phyloP scores from a whole-genome alignment of 345 rosid genomes.

The Linum usitatissimum region DNA sequence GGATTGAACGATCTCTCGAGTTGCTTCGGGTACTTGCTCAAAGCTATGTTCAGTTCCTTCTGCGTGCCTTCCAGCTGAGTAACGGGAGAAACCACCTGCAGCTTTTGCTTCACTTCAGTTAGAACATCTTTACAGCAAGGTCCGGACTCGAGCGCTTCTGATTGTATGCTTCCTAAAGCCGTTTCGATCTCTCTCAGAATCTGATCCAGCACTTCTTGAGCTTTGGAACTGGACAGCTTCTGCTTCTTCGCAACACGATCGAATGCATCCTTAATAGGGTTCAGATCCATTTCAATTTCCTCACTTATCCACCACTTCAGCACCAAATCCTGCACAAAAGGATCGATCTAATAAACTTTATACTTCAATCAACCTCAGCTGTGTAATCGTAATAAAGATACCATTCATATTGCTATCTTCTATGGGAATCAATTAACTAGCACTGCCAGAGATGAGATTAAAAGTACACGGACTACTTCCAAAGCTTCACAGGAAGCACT shows the following conservation, averaged over 20 bases:
- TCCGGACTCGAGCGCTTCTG: conserved; percentile 9
- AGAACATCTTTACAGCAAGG: conserved; percentile 27
- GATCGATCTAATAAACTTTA: background rate
- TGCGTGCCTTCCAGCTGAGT: conserved; percentile 45
- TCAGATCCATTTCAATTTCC: conserved; percentile 45
- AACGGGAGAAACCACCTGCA: conserved; percentile 34
- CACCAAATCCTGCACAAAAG: background rate
- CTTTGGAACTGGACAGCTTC: conserved; percentile 44
- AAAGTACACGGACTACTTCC: too few species aligned
- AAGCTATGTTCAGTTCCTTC: conserved; percentile 52
- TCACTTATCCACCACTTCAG: background rate
- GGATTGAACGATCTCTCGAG: conserved; percentile 53
- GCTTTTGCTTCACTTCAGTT: conserved; percentile 32
- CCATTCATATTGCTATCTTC: too few species aligned
- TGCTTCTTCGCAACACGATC: conserved; percentile 72
- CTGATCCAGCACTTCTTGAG: conserved; percentile 45
- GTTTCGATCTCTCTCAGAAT: conserved; percentile 44
- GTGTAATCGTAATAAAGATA: too few species aligned
- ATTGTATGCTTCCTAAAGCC: conserved; percentile 23
- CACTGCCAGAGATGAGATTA: too few species aligned
- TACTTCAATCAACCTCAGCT: background rate
- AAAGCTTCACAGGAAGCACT: too few species aligned
- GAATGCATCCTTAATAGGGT: conserved; percentile 61
- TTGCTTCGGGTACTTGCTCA: conserved; percentile 52
- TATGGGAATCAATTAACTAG: too few species aligned